phyloP scores from a whole-genome alignment of 73 alveolate genomes.

The Paramecium caudatum region DNA sequence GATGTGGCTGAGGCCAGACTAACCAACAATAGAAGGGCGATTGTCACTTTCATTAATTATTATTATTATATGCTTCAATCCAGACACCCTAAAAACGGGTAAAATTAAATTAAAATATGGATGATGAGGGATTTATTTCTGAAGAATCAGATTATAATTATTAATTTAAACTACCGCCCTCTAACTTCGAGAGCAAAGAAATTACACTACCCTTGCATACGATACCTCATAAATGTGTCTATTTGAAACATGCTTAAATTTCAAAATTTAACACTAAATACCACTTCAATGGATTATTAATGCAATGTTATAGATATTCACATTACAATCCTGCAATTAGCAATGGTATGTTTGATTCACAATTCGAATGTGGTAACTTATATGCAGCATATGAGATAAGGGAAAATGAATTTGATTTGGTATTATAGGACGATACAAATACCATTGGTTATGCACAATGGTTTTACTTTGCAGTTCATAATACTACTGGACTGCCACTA shows the following conservation, averaged over 20 bases:
- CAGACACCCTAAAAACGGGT: slow-evolving; percentile 63
- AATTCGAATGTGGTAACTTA: slow-evolving; percentile 76
- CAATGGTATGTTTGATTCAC: slow-evolving; percentile 67
- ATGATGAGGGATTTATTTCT: slow-evolving; percentile 59
- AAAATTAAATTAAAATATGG: slow-evolving; percentile 28
- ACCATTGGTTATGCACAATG: slow-evolving; percentile 80
- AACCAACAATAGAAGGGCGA: slow-evolving; percentile 44
- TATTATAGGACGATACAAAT: slow-evolving; percentile 77
- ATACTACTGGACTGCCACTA: slow-evolving; percentile 1
- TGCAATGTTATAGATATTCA: background rate
- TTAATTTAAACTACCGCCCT: slow-evolving; percentile 42
- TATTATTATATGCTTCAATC: slow-evolving; percentile 38
- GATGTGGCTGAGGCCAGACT: slow-evolving; percentile 59
- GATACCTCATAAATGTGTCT: slow-evolving; percentile 1
- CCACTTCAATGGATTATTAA: background rate
- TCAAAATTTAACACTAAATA: background rate
- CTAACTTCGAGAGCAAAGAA: too few species aligned
- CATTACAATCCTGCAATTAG: background rate
- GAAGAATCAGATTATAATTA: slow-evolving; percentile 56
- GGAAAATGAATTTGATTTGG: slow-evolving; percentile 77
- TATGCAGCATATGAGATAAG: slow-evolving; percentile 45
- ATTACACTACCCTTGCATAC: background rate
- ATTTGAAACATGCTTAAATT: slow-evolving; percentile 1
- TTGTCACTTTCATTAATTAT: slow-evolving; percentile 53
- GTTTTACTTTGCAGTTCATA: slow-evolving; percentile 72